These are phyloP conservation scores for Gardenia jasminoides DNA, from an alignment of 257 asterid species.

Conservation along the genomic window DNA sequence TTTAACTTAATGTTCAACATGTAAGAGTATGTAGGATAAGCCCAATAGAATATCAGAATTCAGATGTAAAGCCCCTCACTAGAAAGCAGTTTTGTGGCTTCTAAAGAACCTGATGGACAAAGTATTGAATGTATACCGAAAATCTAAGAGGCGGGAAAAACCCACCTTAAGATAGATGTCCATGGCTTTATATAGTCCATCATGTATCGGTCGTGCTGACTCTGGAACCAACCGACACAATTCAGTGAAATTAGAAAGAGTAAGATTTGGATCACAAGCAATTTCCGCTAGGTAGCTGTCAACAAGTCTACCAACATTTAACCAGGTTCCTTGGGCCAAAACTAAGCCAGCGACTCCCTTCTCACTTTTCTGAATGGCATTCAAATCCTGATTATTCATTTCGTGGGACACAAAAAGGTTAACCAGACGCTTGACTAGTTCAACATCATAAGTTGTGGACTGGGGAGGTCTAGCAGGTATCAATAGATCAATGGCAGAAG, in stretches of 20 bases:
- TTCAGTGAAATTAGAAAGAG: constrained; percentile 47
- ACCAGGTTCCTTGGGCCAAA: constrained; percentile 64
- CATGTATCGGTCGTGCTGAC: constrained; percentile 75
- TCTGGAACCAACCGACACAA: constrained; percentile 68
- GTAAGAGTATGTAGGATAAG: too few species aligned
- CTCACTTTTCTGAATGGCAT: constrained; percentile 30
- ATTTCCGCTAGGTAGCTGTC: constrained; percentile 63
- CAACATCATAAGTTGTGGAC: constrained; percentile 59
- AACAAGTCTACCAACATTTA: constrained; percentile 63
- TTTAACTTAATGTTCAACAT: neutral
- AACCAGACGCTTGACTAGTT: constrained; percentile 61
- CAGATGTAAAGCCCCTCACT: neutral
- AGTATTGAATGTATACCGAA: neutral
- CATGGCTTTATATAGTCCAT: constrained; percentile 69
- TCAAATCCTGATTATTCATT: constrained; percentile 30
- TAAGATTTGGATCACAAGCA: constrained; percentile 61
- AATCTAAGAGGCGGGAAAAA: neutral
- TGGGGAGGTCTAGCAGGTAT: constrained; percentile 74
- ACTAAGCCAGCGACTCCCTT: constrained; percentile 43
- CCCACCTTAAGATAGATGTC: constrained; percentile 67
- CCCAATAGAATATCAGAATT: neutral
- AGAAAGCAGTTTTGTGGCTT: neutral
- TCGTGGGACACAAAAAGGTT: constrained; percentile 50
- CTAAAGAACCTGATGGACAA: neutral
- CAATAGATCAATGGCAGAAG: constrained; percentile 61